phyloP scores from a whole-genome alignment of 306 rosid species.

The Fragaria nilgerrensis region DNA sequence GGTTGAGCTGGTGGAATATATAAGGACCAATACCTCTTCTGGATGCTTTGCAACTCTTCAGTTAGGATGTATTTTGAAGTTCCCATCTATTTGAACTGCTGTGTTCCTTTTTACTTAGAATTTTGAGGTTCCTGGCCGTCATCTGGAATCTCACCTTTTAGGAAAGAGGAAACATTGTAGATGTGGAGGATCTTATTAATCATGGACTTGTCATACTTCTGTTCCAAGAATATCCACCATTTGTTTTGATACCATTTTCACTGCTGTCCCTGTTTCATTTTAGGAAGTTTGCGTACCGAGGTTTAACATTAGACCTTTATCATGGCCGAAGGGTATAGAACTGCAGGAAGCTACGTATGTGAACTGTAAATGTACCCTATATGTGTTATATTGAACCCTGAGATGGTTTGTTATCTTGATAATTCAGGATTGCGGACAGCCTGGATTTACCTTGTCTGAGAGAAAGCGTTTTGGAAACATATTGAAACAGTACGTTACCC shows the following conservation, averaged over 20 bases:
- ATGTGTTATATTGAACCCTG: not conserved
- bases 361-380: not conserved
- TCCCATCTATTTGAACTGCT: conserved; percentile 6
- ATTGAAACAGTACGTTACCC: conserved; percentile 69
- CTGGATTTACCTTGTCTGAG: conserved; percentile 90
- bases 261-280: not conserved
- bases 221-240: not conserved
- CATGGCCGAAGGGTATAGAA: not conserved
- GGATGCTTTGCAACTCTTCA: conserved; percentile 12
- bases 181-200: conserved; percentile 3
- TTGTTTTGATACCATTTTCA: not conserved
- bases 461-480: conserved; percentile 77
- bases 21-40: not conserved
- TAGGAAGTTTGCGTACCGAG: not conserved
- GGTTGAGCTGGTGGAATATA: conserved; percentile 7
- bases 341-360: not conserved
- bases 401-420: conserved; percentile 24
- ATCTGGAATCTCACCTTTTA: not conserved
- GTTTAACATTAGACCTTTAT: not conserved
- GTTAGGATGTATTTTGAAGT: not conserved
- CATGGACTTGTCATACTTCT: too few species aligned
- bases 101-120: not conserved
- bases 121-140: not conserved
- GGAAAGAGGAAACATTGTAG: not conserved
- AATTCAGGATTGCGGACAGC: conserved; percentile 91